Evolutionary conservation across 495 filamentous ascomycete genomes (phyloP), one percentile per base, ranked within the genome.

Genomic region (Massariosphaeria phaeospora): DNA sequence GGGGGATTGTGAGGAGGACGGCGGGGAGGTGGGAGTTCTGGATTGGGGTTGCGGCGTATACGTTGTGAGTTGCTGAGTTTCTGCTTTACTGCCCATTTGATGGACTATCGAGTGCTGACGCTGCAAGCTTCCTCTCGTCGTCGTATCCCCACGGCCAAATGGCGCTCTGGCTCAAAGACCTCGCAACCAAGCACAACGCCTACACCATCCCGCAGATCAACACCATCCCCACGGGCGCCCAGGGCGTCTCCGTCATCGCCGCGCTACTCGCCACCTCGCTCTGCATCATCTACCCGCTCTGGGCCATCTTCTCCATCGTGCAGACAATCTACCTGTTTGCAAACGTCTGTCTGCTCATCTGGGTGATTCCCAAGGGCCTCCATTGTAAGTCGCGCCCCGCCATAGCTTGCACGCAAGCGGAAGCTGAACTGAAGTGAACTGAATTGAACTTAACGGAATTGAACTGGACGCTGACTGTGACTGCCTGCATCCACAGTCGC

Each of bases 101-200:
- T 15, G 0, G 10, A 10, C 9, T 17, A 29, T 21, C 20, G 8
- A 9, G 6, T 39, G 41, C 40, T 43, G 33, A 46, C 42, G 12
- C 27, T 9, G 21, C 3, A 10, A 55, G 51, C 44, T 56, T 56
- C 24, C 26, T 56, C 13, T 56, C 52, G 4, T 48, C 43, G 5
- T 48, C 52, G 17, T 56, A 56, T 27, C 52, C 52, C 15, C 52
- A 56, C 27, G 52, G 52, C 1, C 52, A 56, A 27, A 56, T 56
- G 52, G 52, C 52, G 17, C 43, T 56, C 12, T 56, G 52, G 52
- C 25, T 56, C 10, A 56, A 56, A 33, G 44, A 48, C 20, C 52
- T 56, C 10, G 41, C 50, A 11, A 30, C 2, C n/a, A 56, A 56
- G 26, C 46, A 54, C 20, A 36, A 26, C 18, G 20, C 42, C 2